phyloP scores from a whole-genome alignment of 2,329 filamentous ascomycete genomes.

The Aspergillus awamori region DNA sequence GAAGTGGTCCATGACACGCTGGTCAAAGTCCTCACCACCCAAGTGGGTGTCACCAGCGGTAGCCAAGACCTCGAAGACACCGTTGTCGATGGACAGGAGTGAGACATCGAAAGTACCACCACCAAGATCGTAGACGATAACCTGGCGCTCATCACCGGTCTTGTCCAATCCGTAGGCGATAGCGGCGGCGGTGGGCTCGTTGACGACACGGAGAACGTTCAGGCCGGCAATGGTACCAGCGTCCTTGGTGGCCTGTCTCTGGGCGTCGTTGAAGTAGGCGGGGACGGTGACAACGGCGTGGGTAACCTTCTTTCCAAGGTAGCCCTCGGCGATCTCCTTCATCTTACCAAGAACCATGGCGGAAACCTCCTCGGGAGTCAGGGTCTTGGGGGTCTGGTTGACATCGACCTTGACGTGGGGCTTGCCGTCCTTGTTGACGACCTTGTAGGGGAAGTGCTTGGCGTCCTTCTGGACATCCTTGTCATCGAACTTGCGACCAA shows the following conservation, averaged over 20 bases:
- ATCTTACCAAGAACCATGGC: slow-evolving; percentile 70
- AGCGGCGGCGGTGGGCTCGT: slow-evolving; percentile 93
- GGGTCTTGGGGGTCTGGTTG: slow-evolving; percentile 59
- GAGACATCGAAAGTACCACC: slow-evolving; percentile 95
- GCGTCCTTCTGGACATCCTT: slow-evolving; percentile 89
- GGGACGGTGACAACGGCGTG: slow-evolving; percentile 85
- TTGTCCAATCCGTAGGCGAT: slow-evolving; percentile 94
- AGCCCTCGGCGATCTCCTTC: slow-evolving; percentile 66
- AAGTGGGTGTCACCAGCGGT: slow-evolving; percentile 97
- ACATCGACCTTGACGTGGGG: slow-evolving; percentile 75
- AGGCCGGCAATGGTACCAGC: slow-evolving; percentile 89
- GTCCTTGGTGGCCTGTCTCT: slow-evolving; percentile 96
- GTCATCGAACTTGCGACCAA: slow-evolving; percentile 80
- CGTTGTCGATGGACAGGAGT: slow-evolving; percentile 85
- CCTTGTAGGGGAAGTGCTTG: slow-evolving; percentile 99
- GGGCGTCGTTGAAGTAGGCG: slow-evolving; percentile 98
- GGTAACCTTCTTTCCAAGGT: slow-evolving; percentile 62
- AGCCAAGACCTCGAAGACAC: slow-evolving; percentile 91
- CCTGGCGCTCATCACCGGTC: slow-evolving; percentile 79
- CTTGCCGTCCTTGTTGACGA: slow-evolving; percentile 86
- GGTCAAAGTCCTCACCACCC: slow-evolving; percentile 98
- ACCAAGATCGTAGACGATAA: slow-evolving; percentile 91
- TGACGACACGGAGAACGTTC: slow-evolving; percentile 93
- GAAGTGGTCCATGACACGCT: slow-evolving; percentile 95
- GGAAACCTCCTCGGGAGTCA: slow-evolving; percentile 68